A percentile compares a stretch with the other conserved stretches of the same genome.
These are phyloP conservation scores for Candida neerlandica DNA, from an alignment of 1,139 yeast species.

Conservation along the genomic window DNA sequence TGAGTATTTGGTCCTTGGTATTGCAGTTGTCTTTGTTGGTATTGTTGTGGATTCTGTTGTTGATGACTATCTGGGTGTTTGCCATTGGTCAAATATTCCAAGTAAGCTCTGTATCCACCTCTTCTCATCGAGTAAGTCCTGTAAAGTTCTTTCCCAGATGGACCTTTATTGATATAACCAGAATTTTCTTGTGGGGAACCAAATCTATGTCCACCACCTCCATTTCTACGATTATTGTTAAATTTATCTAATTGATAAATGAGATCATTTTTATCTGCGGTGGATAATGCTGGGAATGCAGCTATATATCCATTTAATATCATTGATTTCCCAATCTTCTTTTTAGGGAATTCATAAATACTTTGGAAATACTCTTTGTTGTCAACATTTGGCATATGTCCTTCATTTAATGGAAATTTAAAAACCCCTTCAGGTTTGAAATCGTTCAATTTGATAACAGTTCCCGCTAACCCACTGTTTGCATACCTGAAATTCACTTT, in stretches of 20 bases:
- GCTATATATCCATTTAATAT: slow-evolving; percentile 77
- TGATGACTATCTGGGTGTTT: slow-evolving; percentile 5
- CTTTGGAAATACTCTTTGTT: slow-evolving; percentile 58
- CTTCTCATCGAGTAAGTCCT: slow-evolving; percentile 38
- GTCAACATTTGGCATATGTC: slow-evolving; percentile 58
- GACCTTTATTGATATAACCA: slow-evolving; percentile 46
- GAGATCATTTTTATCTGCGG: slow-evolving; percentile 70
- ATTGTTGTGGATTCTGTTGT: not conserved
- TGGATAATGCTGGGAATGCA: slow-evolving; percentile 60
- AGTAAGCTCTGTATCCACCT: slow-evolving; percentile 45
- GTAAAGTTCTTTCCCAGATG: slow-evolving; percentile 38
- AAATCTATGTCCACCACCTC: slow-evolving; percentile 31
- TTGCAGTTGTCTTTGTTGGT: slow-evolving; percentile 10
- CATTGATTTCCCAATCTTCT: slow-evolving; percentile 72
- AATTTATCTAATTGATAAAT: slow-evolving; percentile 28
- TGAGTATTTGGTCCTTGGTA: slow-evolving; percentile 16
- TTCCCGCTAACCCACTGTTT: slow-evolving; percentile 69
- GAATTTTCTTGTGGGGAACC: slow-evolving; percentile 36
- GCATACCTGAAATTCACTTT: slow-evolving; percentile 47
- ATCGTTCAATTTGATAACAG: slow-evolving; percentile 43
- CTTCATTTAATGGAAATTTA: slow-evolving; percentile 62
- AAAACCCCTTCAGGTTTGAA: slow-evolving; percentile 52
- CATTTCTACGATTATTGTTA: not conserved
- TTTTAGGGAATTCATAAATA: slow-evolving; percentile 58
- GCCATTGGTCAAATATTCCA: slow-evolving; percentile 19